Evolutionary conservation across 1,284 basidiomycete species (phyloP).

Genomic region (Fomitopsis betulina): DNA sequence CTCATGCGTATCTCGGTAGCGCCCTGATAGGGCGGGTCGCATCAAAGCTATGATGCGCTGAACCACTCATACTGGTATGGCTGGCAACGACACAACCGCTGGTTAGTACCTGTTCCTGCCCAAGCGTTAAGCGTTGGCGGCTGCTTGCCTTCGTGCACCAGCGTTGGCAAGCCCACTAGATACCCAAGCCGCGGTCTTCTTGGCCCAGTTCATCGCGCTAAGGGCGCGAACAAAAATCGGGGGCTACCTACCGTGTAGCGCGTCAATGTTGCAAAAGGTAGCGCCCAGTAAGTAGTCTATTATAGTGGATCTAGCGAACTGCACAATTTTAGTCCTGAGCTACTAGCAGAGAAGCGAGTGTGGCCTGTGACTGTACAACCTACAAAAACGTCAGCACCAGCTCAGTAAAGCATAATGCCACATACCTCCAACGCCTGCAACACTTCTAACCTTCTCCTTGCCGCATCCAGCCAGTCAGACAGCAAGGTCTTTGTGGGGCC

Average conservation of each 20-base stretch:
- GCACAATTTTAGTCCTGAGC: conserved; percentile 29
- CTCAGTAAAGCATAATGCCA: not conserved
- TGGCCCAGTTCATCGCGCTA: no score
- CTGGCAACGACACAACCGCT: not conserved
- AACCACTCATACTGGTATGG: not conserved
- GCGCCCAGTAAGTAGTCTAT: conserved; percentile 6
- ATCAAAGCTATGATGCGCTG: not conserved
- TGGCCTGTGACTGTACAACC: conserved; percentile 84
- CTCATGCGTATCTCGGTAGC: conserved; percentile 1
- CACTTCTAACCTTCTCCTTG: conserved; percentile 85
- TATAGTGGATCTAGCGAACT: conserved; percentile 18
- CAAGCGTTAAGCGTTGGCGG: no score
- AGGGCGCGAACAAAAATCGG: no score
- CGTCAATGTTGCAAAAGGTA: not conserved
- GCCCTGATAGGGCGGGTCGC: not conserved
- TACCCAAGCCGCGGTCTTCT: no score
- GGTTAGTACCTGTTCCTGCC: not conserved
- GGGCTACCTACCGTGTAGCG: no score
- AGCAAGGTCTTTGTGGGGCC: conserved; percentile 85
- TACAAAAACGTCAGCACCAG: conserved; percentile 26
- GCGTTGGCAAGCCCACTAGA: no score
- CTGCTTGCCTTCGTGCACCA: no score
- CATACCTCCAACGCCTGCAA: conserved; percentile 88
- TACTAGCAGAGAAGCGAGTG: conserved; percentile 62
- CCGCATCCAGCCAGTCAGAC: conserved; percentile 90